phyloP scores from a whole-genome alignment of 2,329 filamentous ascomycete species.

The Biscogniauxia sp. region DNA sequence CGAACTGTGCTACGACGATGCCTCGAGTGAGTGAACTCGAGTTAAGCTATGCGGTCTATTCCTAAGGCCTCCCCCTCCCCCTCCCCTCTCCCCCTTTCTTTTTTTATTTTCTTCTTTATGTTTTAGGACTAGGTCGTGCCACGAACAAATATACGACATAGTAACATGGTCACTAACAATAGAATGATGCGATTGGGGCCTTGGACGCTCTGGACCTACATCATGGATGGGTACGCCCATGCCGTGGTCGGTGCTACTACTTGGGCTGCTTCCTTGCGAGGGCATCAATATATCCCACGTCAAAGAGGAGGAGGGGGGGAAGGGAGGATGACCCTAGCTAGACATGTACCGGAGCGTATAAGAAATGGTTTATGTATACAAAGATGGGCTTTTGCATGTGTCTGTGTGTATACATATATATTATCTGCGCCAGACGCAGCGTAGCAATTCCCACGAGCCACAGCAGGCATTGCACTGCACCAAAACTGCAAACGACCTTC shows the following conservation, averaged over 20 bases:
- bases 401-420: constrained; percentile 4
- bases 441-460: constrained; percentile 16
- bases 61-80: too few relatives aligned
- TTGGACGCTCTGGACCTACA: not conserved
- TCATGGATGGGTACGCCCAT: not conserved
- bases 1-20: not conserved
- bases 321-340: not conserved
- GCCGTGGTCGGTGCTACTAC: not conserved
- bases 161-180: not conserved
- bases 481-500: constrained; percentile 16
- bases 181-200: not conserved
- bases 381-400: constrained; percentile 10
- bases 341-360: not conserved
- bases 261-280: not conserved
- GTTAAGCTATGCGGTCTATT: not conserved
- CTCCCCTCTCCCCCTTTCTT: too few relatives aligned
- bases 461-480: constrained; percentile 16
- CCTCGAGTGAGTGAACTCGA: not conserved
- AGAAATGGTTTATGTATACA: not conserved
- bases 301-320: too few relatives aligned
- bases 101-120: too few relatives aligned
- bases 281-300: not conserved
- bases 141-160: not conserved
- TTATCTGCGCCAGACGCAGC: constrained; percentile 7
- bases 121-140: not conserved